Evolutionary conservation across 2,329 filamentous ascomycete genomes (phyloP).

Genomic region (Monosporascus sp.): DNA sequence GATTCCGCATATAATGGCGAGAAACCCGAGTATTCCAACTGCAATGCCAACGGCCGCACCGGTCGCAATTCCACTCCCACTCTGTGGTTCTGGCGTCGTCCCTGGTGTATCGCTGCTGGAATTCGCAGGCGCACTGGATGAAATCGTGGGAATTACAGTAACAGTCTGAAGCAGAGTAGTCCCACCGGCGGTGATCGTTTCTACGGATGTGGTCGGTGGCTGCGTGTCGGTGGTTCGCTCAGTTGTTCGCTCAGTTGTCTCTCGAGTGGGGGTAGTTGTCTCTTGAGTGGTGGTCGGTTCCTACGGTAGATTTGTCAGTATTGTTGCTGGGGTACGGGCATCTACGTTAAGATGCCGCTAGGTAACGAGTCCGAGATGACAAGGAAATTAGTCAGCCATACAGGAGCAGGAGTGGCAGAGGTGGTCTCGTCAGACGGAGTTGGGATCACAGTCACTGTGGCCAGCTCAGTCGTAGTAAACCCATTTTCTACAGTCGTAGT

Average conservation of each 20-base stretch:
- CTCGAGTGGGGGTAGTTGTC: conserved; percentile 6
- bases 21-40: conserved; percentile 22
- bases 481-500: conserved; percentile 27
- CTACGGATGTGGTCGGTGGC: conserved; percentile 27
- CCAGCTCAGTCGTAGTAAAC: conserved; percentile 29
- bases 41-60: conserved; percentile 24
- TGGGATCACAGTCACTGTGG: conserved; percentile 28
- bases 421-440: conserved; percentile 15
- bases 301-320: background rate
- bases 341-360: conserved; percentile 5
- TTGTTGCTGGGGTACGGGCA: conserved; percentile 1
- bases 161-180: conserved; percentile 44
- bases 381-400: conserved; percentile 19
- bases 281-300: conserved; percentile 4
- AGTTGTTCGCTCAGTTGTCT: conserved; percentile 13
- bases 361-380: no score
- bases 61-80: conserved; percentile 13
- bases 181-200: conserved; percentile 52
- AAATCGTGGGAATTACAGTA: conserved; percentile 42
- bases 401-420: conserved; percentile 21
- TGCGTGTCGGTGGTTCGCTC: conserved; percentile 13
- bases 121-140: conserved; percentile 14
- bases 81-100: conserved; percentile 6
- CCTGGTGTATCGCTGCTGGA: conserved; percentile 5
- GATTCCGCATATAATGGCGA: conserved; percentile 19